Conservation (phyloP, 768 basidiomycete species). For the Sutorius australiensis region DNA sequence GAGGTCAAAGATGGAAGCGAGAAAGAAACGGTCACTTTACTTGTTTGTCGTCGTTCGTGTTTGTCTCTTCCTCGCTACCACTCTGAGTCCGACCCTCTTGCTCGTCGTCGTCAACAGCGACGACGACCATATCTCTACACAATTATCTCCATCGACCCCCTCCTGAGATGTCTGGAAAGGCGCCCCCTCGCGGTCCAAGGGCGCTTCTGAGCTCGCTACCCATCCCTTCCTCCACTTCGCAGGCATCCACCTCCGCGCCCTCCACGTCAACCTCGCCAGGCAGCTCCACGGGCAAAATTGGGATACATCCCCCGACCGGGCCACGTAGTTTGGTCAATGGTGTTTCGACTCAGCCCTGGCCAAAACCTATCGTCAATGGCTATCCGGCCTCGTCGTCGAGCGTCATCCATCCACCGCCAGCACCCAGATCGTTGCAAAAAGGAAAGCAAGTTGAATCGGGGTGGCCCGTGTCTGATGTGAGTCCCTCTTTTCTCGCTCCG, state of each 20-base stretch:
- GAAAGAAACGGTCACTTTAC: not conserved
- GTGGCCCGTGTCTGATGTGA: conserved; percentile 35
- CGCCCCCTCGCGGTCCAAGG: conserved; percentile 70
- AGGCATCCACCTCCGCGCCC: conserved; percentile 32
- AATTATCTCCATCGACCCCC: not conserved
- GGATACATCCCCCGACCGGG: conserved; percentile 59
- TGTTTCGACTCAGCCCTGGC: conserved; percentile 24
- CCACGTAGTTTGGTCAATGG: conserved; percentile 56
- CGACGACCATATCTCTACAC: conserved; percentile 10
- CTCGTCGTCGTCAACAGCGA: conserved; percentile 27
- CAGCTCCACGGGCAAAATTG: conserved; percentile 39
- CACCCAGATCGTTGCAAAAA: conserved; percentile 36
- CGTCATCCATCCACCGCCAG: conserved; percentile 27
- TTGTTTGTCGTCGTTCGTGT: conserved; percentile 21
- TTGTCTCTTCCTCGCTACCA: conserved; percentile 17
- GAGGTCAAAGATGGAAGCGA: conserved; percentile 15
- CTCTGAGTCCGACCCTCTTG: conserved; percentile 3
- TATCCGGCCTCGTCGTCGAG: conserved; percentile 29
- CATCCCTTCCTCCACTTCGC: conserved; percentile 25
- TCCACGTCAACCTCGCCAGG: conserved; percentile 33
- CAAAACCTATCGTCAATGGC: conserved; percentile 47
- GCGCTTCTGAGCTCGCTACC: conserved; percentile 54
- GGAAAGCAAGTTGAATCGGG: conserved; percentile 40
- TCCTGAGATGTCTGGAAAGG: conserved; percentile 64
- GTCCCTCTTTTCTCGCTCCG: conserved; percentile 11